Conservation (phyloP, 768 basidiomycete species). For the Phanerochaete carnosa region DNA sequence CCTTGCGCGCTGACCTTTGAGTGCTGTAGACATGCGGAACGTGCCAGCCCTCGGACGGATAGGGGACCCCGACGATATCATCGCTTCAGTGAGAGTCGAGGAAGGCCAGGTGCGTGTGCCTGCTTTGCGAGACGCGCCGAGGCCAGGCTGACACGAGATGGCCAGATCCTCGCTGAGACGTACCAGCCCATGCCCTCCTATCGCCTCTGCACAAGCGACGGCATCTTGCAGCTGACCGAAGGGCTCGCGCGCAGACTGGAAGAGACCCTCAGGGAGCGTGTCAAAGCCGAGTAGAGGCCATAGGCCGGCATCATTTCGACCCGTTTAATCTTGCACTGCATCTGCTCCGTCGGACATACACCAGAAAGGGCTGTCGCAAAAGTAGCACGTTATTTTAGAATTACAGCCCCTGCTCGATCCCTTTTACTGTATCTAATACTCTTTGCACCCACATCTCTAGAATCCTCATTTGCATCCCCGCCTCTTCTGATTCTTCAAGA, state of each 20-base stretch:
- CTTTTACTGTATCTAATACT: background rate
- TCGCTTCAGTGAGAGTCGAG: slow-evolving; percentile 71
- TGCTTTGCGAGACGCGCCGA: background rate
- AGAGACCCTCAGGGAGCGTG: slow-evolving; percentile 30
- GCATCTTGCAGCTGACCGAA: slow-evolving; percentile 63
- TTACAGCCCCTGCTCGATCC: background rate
- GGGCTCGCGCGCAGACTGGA: slow-evolving; percentile 54
- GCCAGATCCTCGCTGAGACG: slow-evolving; percentile 63
- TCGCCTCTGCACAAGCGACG: slow-evolving; percentile 74
- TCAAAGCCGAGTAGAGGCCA: background rate
- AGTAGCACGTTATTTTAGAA: background rate
- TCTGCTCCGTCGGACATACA: background rate
- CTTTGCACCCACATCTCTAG: slow-evolving; percentile 20
- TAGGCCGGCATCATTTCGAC: background rate
- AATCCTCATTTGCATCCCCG: slow-evolving; percentile 13
- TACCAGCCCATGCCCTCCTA: slow-evolving; percentile 86
- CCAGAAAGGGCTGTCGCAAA: background rate
- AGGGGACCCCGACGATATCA: slow-evolving; percentile 82
- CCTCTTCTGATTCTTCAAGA: background rate
- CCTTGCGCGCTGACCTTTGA: background rate
- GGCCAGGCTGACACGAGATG: background rate
- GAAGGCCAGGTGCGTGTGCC: slow-evolving; percentile 51
- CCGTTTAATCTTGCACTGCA: background rate
- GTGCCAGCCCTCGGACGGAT: slow-evolving; percentile 71
- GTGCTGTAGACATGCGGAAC: slow-evolving; percentile 62